These are phyloP conservation scores for Vitellaria paradoxa DNA, from an alignment of 179 eudicot species.

Conservation along the genomic window DNA sequence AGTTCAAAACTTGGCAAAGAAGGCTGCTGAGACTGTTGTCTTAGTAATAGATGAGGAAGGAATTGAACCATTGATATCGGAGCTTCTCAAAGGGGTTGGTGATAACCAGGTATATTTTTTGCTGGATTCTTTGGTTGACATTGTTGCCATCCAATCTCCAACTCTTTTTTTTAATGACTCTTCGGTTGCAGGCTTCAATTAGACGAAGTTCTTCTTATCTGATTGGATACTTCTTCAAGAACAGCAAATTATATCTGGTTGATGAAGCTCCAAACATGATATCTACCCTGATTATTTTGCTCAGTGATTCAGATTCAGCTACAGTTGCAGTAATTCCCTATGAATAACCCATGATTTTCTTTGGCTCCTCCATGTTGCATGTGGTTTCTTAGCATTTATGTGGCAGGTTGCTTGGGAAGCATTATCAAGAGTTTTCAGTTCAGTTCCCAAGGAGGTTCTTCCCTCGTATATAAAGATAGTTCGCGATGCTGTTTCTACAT, in stretches of 20 bases:
- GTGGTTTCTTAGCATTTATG: constrained; percentile 14
- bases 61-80: constrained; percentile 72
- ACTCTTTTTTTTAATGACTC: not conserved
- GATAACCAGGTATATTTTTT: constrained; percentile 38
- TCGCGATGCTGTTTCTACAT: constrained; percentile 95
- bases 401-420: constrained; percentile 96
- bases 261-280: constrained; percentile 96
- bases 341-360: constrained; percentile 1
- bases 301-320: constrained; percentile 83
- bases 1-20: constrained; percentile 71
- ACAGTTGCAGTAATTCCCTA: constrained; percentile 61
- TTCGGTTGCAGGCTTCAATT: constrained; percentile 58
- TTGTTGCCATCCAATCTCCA: constrained; percentile 3
- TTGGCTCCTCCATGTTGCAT: constrained; percentile 11
- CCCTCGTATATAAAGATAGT: constrained; percentile 90
- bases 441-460: constrained; percentile 90
- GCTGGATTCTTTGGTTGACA: not conserved
- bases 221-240: constrained; percentile 84
- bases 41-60: constrained; percentile 96
- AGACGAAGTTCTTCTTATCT: constrained; percentile 81
- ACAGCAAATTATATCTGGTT: constrained; percentile 84
- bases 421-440: constrained; percentile 70
- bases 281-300: constrained; percentile 79
- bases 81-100: constrained; percentile 80
- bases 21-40: constrained; percentile 97